phyloP scores from a whole-genome alignment of 768 basidiomycete genomes.

The Leccinum longicurvipes region DNA sequence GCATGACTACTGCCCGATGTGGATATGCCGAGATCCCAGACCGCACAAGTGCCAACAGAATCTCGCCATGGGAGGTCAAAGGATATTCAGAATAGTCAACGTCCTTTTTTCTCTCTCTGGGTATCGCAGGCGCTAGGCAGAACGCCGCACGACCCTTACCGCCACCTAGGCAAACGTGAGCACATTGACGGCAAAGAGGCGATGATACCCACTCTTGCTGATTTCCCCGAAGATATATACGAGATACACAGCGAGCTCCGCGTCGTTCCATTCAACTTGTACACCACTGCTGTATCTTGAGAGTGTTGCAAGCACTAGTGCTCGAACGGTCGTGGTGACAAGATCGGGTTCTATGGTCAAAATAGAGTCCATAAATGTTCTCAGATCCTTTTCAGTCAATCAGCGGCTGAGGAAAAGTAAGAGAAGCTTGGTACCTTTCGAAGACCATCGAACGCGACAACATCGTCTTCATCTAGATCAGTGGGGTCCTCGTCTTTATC shows the following conservation, averaged over 20 bases:
- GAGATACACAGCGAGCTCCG: constrained; percentile 90
- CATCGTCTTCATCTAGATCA: constrained; percentile 87
- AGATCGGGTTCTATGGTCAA: constrained; percentile 82
- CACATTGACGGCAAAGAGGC: not conserved
- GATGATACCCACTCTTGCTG: constrained; percentile 64
- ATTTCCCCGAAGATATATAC: constrained; percentile 94
- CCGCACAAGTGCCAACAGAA: constrained; percentile 79
- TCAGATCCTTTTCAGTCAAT: constrained; percentile 61
- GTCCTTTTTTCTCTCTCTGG: constrained; percentile 63
- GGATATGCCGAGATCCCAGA: constrained; percentile 82
- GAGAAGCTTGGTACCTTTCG: constrained; percentile 60
- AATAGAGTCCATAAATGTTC: constrained; percentile 83
- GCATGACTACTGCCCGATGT: constrained; percentile 78
- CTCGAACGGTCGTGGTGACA: constrained; percentile 73
- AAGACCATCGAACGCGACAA: constrained; percentile 76
- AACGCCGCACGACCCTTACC: constrained; percentile 85
- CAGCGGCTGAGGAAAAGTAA: constrained; percentile 7
- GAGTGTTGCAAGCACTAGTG: constrained; percentile 71
- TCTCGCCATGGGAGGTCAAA: constrained; percentile 85
- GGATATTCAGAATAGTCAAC: constrained; percentile 78
- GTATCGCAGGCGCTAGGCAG: constrained; percentile 69
- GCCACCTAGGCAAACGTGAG: constrained; percentile 44
- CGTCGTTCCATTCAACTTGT: constrained; percentile 83
- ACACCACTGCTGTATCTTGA: constrained; percentile 59
- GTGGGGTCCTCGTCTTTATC: constrained; percentile 72